Base-by-base conservation (phyloP, 768 basidiomycete species). In the Auriscalpium vulgare region DNA sequence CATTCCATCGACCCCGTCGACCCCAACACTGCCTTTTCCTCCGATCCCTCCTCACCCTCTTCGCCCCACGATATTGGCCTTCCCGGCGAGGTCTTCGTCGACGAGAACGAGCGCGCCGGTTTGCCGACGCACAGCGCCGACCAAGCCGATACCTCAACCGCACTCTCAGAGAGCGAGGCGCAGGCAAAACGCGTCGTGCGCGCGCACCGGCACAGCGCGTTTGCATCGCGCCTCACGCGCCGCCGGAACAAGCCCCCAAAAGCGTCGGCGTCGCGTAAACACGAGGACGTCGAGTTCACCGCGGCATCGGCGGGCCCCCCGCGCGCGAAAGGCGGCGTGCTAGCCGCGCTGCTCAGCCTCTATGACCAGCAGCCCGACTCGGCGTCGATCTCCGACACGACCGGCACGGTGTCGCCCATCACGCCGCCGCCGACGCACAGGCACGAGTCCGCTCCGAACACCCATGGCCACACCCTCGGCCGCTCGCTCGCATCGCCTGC, bases 331-430 rank as follows among this genome's bases (percentile, higher is more conserved):
- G 75, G 74, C 10, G 84, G 87, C 14, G 79, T 90, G 7, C 74
- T 90, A 5, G 82, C 85, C 2, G 75, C 86, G 1, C 67, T 90
- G 43, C 71, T 91, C 47, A 75, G 83, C 17, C 73, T 88, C 21
- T 87, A 88, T 63, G 80, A 74, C 61, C 71, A 70, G 29, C 70
- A 74, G 7, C 45, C 56, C 37, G 59, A 57, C 11, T 44, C 40
- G 13, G 56, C 23, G 14, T 60, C 60, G 11, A 9, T 29, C 3
- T 56, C 59, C 6, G 49, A 50, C 37, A 47, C 55, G 44, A 57
- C 68, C 2, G 57, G 64, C 47, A 44, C 58, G 21, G 44, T 62
- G 10, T 68, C 68, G 11, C 62, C 62, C 19, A 65, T 59, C 4
- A 66, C 67, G 1, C 68, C 69, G 9, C 61, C 65, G 35, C 64